Percentiles rank a stretch among this genome's conserved stretches.
These are phyloP conservation scores for Fraxinus ornus DNA, from an alignment of 305 asterid species.

Conservation along the genomic window DNA sequence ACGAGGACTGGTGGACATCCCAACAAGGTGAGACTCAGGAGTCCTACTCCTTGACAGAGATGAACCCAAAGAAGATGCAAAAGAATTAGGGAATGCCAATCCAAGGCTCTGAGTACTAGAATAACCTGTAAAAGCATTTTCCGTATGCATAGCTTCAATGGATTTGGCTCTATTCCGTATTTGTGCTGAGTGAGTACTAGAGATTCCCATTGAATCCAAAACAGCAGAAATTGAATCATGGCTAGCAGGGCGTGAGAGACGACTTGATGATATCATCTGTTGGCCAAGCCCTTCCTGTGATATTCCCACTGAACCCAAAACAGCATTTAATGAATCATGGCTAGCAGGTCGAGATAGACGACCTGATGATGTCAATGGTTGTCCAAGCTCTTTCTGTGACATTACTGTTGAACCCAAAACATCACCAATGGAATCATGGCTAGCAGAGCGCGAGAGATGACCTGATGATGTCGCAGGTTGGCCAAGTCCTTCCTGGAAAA, in stretches of 20 bases:
- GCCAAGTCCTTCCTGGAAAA: slow-evolving; percentile 59
- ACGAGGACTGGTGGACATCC: slow-evolving; percentile 35
- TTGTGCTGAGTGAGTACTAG: slow-evolving; percentile 31
- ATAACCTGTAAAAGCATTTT: slow-evolving; percentile 32
- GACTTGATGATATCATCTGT: slow-evolving; percentile 30
- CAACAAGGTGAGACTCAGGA: slow-evolving; percentile 27
- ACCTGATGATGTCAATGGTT: slow-evolving; percentile 34
- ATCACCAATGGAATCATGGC: slow-evolving; percentile 49
- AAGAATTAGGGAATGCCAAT: slow-evolving; percentile 30
- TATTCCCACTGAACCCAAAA: slow-evolving; percentile 24
- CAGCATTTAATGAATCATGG: slow-evolving; percentile 45
- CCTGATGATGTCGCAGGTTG: slow-evolving; percentile 40
- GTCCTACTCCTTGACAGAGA: slow-evolving; percentile 29
- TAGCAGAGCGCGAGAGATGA: slow-evolving; percentile 49
- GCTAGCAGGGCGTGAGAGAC: slow-evolving; percentile 54
- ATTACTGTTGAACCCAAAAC: slow-evolving; percentile 26
- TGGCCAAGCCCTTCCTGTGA: slow-evolving; percentile 68
- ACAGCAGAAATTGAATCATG: slow-evolving; percentile 43
- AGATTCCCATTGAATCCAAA: slow-evolving; percentile 25
- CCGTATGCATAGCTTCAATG: slow-evolving; percentile 32
- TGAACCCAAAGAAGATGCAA: slow-evolving; percentile 25
- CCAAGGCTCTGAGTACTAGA: slow-evolving; percentile 33
- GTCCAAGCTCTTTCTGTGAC: slow-evolving; percentile 65
- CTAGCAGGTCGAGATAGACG: slow-evolving; percentile 52
- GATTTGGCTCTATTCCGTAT: slow-evolving; percentile 37